Evolutionary conservation across 1,284 basidiomycete genomes (phyloP), one percentile per base, ranked within the genome.

Genomic region (Singerocomus inundabilis): DNA sequence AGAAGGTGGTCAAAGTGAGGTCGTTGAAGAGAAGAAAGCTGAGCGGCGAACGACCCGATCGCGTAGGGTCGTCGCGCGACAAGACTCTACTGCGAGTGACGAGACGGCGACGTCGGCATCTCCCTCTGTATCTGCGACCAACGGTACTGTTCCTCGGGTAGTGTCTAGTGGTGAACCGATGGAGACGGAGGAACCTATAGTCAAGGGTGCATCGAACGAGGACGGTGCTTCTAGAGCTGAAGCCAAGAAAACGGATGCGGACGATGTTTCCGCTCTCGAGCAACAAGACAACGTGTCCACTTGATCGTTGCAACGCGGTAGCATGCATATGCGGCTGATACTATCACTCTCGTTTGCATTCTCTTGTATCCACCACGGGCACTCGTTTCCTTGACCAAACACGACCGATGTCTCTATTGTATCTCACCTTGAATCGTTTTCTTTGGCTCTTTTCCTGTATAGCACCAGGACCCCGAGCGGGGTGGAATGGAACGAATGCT

Each of bases 1-100:
- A 28, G 66, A 58, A 11, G 49, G 21, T 5, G 57, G 52, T 12
- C 61, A 53, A 34, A 56, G 48, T 10, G 64, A 60, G 4, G 53
- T 56, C 13, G 44, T 8, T 9, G 62, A 60, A 26, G 64, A 68
- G 40, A 67, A 61, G 52, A 68, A 64, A 36, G 64, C 68, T 1
- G 75, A 75, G 51, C 70, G 79, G 37, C 70, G 79, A 39, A 70
- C 76, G 44, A 76, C 75, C 18, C 69, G 78, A 45, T 72, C 76
- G 16, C 70, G 72, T 46, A 70, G 67, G n/a, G 70, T 45, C 4
- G 37, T 59, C 28, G 51, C 69, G 51, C 70, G 74, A 24, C 67
- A 74, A 30, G 70, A 72, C 48, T 78, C 78, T 3, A 65, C 58
- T 18, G 55, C 60, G 9, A 77, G 72, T 47, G 71, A 78, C 46